Evolutionary conservation across 257 asterid species (phyloP).

Genomic region (Salvia rosmarinus): DNA sequence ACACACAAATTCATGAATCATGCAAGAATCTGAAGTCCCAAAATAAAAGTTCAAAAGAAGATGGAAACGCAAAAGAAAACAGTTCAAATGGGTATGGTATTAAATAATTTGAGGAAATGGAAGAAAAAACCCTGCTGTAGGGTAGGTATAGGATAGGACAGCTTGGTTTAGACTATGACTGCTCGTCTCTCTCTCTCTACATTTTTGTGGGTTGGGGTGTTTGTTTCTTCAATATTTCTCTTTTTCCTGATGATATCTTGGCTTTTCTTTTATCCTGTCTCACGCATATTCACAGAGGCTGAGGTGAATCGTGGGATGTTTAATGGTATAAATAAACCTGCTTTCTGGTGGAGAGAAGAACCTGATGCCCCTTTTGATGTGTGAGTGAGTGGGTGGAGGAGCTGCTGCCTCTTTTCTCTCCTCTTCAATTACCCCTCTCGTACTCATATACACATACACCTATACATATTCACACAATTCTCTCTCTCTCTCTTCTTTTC

Average conservation of each 20-base stretch:
- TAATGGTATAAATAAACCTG: constrained; percentile 49
- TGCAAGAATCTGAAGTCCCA: background rate
- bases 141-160: constrained; percentile 68
- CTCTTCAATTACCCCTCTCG: background rate
- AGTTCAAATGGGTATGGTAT: constrained; percentile 15
- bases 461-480: background rate
- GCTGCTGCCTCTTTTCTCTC: constrained; percentile 44
- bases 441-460: background rate
- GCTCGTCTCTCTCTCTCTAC: constrained; percentile 26
- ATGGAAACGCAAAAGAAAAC: constrained; percentile 34
- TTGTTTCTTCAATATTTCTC: constrained; percentile 28
- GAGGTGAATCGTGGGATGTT: constrained; percentile 49
- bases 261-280: constrained; percentile 23
- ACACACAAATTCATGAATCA: constrained; percentile 25
- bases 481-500: constrained; percentile 25
- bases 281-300: constrained; percentile 43
- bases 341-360: constrained; percentile 70
- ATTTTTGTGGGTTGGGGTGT: constrained; percentile 15
- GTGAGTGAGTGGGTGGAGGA: constrained; percentile 90
- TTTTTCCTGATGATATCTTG: constrained; percentile 18
- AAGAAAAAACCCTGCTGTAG: constrained; percentile 36
- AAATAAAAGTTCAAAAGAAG: background rate
- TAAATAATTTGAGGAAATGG: constrained; percentile 36
- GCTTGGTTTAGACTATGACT: constrained; percentile 45
- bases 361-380: constrained; percentile 81